Evolutionary conservation across 1,284 basidiomycete genomes (phyloP).

Genomic region (Austroboletus niveus): DNA sequence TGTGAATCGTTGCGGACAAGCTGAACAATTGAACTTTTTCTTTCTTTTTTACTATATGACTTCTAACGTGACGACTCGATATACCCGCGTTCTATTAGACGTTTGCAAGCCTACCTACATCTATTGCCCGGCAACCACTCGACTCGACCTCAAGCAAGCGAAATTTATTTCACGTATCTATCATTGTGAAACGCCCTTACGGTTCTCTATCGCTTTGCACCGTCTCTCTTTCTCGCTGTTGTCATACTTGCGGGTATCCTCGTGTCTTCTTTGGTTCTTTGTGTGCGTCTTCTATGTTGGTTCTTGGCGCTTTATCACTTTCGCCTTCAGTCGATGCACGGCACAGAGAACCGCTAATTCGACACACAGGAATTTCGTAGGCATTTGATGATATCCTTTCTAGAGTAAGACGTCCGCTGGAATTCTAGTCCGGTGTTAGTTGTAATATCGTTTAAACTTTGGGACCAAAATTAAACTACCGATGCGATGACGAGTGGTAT

Average conservation of each 20-base stretch:
- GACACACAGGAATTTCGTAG: slow-evolving; percentile 13
- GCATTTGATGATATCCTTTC: slow-evolving; percentile 16
- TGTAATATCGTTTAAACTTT: slow-evolving; percentile 26
- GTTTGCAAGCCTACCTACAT: slow-evolving; percentile 33
- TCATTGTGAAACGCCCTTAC: slow-evolving; percentile 31
- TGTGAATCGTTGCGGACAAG: slow-evolving; percentile 22
- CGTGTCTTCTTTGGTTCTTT: slow-evolving; percentile 17
- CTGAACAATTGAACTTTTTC: slow-evolving; percentile 14
- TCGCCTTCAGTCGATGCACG: slow-evolving; percentile 14
- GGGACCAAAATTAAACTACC: slow-evolving; percentile 15
- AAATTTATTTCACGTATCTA: slow-evolving; percentile 38
- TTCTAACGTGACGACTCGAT: slow-evolving; percentile 34
- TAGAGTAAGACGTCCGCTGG: slow-evolving; percentile 30
- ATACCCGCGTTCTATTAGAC: slow-evolving; percentile 36
- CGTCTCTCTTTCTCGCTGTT: slow-evolving; percentile 16
- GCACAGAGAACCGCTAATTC: slow-evolving; percentile 14
- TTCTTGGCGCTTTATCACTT: slow-evolving; percentile 24
- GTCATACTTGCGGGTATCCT: slow-evolving; percentile 15
- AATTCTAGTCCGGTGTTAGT: slow-evolving; percentile 27
- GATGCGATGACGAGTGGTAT: background rate
- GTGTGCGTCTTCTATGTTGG: slow-evolving; percentile 17
- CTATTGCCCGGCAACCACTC: slow-evolving; percentile 33
- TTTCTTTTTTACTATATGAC: slow-evolving; percentile 30
- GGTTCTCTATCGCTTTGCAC: slow-evolving; percentile 30
- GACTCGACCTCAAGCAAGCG: slow-evolving; percentile 25